Conservation (phyloP, 2,329 filamentous ascomycete genomes). For the Penicillium verrucosum region DNA sequence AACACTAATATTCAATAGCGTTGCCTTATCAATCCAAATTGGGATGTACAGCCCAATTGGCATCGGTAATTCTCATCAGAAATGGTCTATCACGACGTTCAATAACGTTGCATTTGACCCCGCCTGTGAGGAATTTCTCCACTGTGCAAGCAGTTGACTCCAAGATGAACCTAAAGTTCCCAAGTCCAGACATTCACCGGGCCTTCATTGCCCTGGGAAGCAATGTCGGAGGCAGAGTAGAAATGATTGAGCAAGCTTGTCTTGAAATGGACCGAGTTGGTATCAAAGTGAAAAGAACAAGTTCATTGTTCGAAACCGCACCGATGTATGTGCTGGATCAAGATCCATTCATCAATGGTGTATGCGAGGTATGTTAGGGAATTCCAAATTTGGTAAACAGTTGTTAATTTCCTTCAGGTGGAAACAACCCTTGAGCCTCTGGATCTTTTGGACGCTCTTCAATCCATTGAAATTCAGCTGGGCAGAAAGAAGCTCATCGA, state of each 20-base stretch:
- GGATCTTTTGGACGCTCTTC: constrained; percentile 72
- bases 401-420: constrained; percentile 53
- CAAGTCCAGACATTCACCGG: constrained; percentile 27
- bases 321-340: constrained; percentile 97
- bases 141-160: constrained; percentile 10
- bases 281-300: constrained; percentile 75
- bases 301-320: constrained; percentile 87
- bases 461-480: constrained; percentile 75
- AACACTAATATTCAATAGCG: constrained; percentile 11
- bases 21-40: neutral
- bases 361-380: constrained; percentile 69
- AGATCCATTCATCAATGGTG: constrained; percentile 83
- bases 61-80: neutral
- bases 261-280: constrained; percentile 68
- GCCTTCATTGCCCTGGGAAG: constrained; percentile 88
- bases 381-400: neutral
- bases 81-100: constrained; percentile 9
- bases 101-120: constrained; percentile 1
- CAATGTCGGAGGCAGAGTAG: constrained; percentile 82
- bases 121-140: constrained; percentile 20
- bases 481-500: constrained; percentile 82
- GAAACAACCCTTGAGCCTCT: constrained; percentile 74
- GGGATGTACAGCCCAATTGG: constrained; percentile 1
- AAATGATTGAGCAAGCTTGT: constrained; percentile 81
- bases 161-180: constrained; percentile 11